phyloP scores from a whole-genome alignment of 495 filamentous ascomycete species.

The Aspergillus homomorphus region DNA sequence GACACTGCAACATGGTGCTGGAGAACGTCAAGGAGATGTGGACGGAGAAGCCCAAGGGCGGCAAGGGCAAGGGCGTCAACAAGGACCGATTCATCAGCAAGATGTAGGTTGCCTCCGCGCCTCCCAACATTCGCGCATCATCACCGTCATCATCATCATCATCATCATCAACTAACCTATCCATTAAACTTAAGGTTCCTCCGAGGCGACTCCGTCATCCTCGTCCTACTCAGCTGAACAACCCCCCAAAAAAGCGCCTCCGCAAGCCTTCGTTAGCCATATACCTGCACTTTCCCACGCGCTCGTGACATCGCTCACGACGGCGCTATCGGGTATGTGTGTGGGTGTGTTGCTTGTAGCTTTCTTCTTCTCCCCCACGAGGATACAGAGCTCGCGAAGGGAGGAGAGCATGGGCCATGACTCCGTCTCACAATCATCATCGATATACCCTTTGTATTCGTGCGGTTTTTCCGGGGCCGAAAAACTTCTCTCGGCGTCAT shows the following conservation, averaged over 20 bases:
- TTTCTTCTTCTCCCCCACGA: not conserved
- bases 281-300: too few species aligned
- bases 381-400: too few species aligned
- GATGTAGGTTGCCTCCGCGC: constrained; percentile 62
- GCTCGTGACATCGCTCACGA: too few species aligned
- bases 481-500: not conserved
- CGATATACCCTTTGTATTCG: constrained; percentile 11
- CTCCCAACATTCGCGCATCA: not conserved
- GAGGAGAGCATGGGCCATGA: constrained; percentile 7
- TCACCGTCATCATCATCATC: not conserved
- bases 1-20: constrained; percentile 97
- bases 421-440: constrained; percentile 9
- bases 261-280: too few species aligned
- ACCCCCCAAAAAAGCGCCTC: constrained; percentile 1
- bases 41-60: constrained; percentile 89
- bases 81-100: constrained; percentile 99
- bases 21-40: constrained; percentile 99
- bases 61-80: constrained; percentile 88
- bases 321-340: too few species aligned
- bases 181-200: constrained; percentile 63
- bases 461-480: not conserved
- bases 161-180: not conserved
- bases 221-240: constrained; percentile 80
- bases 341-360: not conserved
- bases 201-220: constrained; percentile 88